Evolutionary conservation across 768 basidiomycete genomes (phyloP).

Genomic region (Amanita rubescens): DNA sequence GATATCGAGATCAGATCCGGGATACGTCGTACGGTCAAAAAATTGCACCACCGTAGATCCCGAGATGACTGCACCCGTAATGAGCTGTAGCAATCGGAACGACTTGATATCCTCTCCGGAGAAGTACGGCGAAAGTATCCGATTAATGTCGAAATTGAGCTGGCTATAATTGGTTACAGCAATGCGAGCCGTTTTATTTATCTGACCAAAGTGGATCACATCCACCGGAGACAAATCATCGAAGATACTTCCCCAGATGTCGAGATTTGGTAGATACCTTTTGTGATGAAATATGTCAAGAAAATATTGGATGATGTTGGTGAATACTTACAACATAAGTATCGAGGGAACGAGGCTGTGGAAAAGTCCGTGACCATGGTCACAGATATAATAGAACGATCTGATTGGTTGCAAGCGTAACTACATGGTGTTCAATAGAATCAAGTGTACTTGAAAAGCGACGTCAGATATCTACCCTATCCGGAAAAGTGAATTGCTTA

Average conservation of each 20-base stretch:
- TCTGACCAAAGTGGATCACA: not conserved
- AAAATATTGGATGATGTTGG: not conserved
- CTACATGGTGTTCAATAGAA: no score
- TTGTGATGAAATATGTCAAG: not conserved
- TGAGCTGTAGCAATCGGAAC: not conserved
- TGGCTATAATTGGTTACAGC: not conserved
- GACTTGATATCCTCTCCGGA: not conserved
- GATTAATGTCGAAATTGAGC: not conserved
- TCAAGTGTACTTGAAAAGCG: no score
- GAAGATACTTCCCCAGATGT: not conserved
- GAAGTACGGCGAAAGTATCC: not conserved
- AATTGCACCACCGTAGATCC: slow-evolving; percentile 1
- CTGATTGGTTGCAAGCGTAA: no score
- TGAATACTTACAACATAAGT: not conserved
- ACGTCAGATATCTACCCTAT: no score
- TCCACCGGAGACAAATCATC: not conserved
- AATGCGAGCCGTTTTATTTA: not conserved
- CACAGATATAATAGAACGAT: no score
- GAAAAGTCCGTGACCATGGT: no score
- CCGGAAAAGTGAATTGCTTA: no score
- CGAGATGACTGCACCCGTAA: not conserved
- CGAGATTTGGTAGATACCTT: not conserved
- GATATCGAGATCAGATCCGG: not conserved
- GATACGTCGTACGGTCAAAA: not conserved
- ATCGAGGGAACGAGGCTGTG: no score